Evolutionary conservation across 2,329 filamentous ascomycete genomes (phyloP), one percentile per base, ranked within the genome.

Genomic region (Thelonectria discophora): DNA sequence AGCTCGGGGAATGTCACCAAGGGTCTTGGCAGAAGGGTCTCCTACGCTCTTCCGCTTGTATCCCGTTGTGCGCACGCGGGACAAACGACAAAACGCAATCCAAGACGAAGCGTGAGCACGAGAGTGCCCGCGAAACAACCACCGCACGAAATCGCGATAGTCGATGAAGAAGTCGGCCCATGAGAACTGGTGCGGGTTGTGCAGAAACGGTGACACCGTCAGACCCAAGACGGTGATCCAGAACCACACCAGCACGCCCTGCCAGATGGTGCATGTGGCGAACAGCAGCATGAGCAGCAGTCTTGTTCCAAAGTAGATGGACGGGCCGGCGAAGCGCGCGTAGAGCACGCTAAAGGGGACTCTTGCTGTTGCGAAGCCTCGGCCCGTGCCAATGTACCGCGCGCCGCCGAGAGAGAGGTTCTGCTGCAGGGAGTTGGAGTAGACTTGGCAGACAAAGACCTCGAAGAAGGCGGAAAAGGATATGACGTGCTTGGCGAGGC

Each of bases 161-260:
- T 99, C 95, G 78, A 99, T 99, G 84, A 99, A 99, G 85, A 99
- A 99, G 75, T 99, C 95, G 77, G 92, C 93, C 95, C 95, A 99
- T 0, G 95, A 89, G 74, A 99, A 99, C 77, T 98, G 95, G 75
- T 99, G 95, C 21, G 95, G 95, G 80, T 99, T 99, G 87, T 97
- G 99, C 18, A 99, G 78, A 87, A 98, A 99, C 0, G 95, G 95
- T 55, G 93, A 97, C 63, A 97, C 87, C 73, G 91, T 92, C 66
- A 99, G 82, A 11, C 94, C 94, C 49, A 97, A 79, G 55, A 98
- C 85, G 2, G 94, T 96, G 52, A 95, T 87, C 94, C 94, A 99
- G 88, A 99, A 99, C 82, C 97, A 99, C 46, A 93, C 86, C 66
- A 98, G 80, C 66, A 92, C 93, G 27, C 89, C 85, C 69, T 94